These are phyloP conservation scores for Epichloe coenophiala DNA, from an alignment of 2,329 filamentous ascomycete species.

Conservation along the genomic window DNA sequence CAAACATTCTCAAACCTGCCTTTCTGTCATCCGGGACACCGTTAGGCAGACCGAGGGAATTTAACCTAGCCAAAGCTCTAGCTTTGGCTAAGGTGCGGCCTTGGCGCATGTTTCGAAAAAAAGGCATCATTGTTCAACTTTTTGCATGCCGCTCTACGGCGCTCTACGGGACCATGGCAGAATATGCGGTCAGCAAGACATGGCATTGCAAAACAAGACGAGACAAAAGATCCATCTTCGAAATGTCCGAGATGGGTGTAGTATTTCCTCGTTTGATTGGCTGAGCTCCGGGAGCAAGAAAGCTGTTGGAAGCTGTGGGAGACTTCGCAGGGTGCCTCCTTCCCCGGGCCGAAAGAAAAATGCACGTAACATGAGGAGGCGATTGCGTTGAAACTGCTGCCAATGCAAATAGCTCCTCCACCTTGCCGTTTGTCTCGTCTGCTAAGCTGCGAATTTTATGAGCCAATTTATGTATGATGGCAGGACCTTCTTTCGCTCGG, in stretches of 20 bases:
- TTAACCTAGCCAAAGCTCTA: background rate
- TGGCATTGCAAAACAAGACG: background rate
- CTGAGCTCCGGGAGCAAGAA: background rate
- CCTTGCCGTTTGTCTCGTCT: background rate
- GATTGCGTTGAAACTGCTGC: background rate
- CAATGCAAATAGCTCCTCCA: background rate
- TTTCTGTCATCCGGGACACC: background rate
- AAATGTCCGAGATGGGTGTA: too few relatives aligned
- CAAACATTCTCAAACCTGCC: background rate
- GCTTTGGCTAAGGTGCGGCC: background rate
- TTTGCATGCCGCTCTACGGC: background rate
- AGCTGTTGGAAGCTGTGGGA: background rate
- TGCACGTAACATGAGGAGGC: background rate
- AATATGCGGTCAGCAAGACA: background rate
- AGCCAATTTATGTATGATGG: background rate
- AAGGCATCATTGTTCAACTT: background rate
- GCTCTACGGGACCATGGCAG: background rate
- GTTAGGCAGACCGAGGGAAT: background rate
- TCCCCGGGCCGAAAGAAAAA: background rate
- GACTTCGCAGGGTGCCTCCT: background rate
- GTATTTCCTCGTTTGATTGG: background rate
- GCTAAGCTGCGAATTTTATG: background rate
- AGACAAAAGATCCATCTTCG: background rate
- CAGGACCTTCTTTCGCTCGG: background rate
- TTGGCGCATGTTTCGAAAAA: background rate